Base-by-base conservation (phyloP, 1,284 basidiomycete genomes). In the Amylostereum areolatum region DNA sequence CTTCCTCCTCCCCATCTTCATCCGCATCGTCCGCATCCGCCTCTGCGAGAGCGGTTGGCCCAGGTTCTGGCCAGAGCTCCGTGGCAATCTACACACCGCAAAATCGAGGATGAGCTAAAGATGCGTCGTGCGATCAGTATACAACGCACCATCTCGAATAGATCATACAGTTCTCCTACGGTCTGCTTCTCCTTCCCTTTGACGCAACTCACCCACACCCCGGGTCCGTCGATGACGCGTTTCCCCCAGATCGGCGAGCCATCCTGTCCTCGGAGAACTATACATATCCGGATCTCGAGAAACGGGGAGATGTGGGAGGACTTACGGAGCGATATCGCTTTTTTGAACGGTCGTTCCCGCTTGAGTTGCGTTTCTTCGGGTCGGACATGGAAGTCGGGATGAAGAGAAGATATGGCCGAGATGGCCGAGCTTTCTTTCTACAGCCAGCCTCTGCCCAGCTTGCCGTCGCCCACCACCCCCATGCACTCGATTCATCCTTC, bases 181-280 rank as follows among this genome's bases (percentile, higher is more conserved):
- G 85, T 77, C 58, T 83, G 83, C 53, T 75, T 85, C 63, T 92
- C 89, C 59, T 85, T 91, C 24, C 89, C 88, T 63, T 85, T 86
- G 29, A 88, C 76, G 55, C 87, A 90, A 56, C 82, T 89, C 5
- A 81, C 82, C 89, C 89, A 91, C 12, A 91, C 69, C 25, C 88
- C 88, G 35, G 89, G 89, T 5, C 88, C 87, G 51, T 86, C 82
- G 48, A 91, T 77, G 18, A 69, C 65, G 46, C 75, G 67, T 59
- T 80, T 85, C 27, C 66, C 73, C 80, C 83, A 83, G 27, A 83
- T 73, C 7, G 81, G 74, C 2, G 80, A 80, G 7, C 82, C 82
- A 59, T 85, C 79, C 81, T 82, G 37, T 18, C 12, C 37, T 39
- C 11, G 18, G 42, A 24, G 10, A 30, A 24, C 8, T n/a, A 27